These are phyloP conservation scores for Climacium dendroides DNA, from an alignment of 225 moss, liverwort and hornwort genomes.

Conservation along the genomic window DNA sequence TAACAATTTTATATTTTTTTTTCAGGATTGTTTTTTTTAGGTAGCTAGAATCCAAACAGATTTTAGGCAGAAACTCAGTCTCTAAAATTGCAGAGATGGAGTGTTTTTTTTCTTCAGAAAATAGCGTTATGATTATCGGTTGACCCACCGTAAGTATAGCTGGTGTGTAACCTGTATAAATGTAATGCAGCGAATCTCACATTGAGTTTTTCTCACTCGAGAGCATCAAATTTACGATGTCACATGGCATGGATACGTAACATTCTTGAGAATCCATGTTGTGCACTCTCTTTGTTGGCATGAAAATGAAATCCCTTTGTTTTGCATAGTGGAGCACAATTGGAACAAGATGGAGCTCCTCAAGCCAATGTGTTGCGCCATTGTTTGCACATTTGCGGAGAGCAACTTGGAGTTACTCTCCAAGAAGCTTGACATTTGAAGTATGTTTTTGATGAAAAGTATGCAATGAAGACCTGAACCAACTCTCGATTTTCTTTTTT, in stretches of 20 bases:
- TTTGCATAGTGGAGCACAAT: background rate
- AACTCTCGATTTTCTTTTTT: background rate
- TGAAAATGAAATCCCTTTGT: background rate
- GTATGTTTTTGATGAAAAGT: background rate
- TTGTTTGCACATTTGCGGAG: background rate
- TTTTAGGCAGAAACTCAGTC: background rate
- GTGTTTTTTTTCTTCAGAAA: background rate
- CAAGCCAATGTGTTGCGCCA: background rate
- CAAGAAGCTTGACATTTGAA: background rate
- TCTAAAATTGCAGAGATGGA: slow-evolving; percentile 27
- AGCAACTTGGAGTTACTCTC: background rate
- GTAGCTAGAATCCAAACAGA: background rate
- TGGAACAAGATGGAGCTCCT: background rate
- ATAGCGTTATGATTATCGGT: background rate
- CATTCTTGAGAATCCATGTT: background rate
- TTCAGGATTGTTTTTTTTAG: background rate
- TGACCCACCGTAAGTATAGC: background rate
- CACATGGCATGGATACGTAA: background rate
- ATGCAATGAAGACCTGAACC: background rate
- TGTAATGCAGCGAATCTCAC: slow-evolving; percentile 15
- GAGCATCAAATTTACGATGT: background rate
- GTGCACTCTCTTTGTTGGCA: background rate
- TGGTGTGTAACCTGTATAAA: slow-evolving; percentile 22
- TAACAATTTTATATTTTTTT: background rate
- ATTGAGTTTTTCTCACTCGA: background rate